These are phyloP conservation scores for Pseudotsuga menziesii DNA, from an alignment of 75 land plant species.

Conservation along the genomic window DNA sequence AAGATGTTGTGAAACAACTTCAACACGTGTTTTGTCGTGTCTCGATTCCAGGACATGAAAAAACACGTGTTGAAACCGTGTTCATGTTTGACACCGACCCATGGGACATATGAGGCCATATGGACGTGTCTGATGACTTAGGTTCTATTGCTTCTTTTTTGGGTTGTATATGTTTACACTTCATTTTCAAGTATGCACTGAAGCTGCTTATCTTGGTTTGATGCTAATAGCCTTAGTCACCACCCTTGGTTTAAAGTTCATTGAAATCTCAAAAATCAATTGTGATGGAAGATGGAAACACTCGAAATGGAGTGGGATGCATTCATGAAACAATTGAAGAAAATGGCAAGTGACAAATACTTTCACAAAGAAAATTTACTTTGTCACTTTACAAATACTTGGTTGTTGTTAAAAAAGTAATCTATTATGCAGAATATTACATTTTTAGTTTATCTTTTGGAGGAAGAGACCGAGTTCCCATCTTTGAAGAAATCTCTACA, in stretches of 20 bases:
- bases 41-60: too few species aligned
- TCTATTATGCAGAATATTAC: background rate
- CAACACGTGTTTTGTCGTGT: too few species aligned
- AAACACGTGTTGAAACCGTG: too few species aligned
- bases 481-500: too few species aligned
- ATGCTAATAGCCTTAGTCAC: background rate
- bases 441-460: background rate
- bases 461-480: too few species aligned
- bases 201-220: background rate
- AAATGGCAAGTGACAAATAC: constrained; percentile 29
- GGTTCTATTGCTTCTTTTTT: background rate
- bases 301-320: constrained; percentile 38
- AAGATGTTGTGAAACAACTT: too few species aligned
- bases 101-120: too few species aligned
- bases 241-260: background rate
- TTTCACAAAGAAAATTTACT: background rate
- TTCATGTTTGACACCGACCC: too few species aligned
- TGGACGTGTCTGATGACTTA: too few species aligned
- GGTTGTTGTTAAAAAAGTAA: background rate
- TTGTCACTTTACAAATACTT: constrained; percentile 1
- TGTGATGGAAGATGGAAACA: constrained; percentile 36
- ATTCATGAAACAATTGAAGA: constrained; percentile 37
- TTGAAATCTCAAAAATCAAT: background rate
- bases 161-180: background rate
- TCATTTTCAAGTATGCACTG: background rate